Conservation (phyloP, 352 stramenopile genomes). For the Pythium myriotylum region DNA sequence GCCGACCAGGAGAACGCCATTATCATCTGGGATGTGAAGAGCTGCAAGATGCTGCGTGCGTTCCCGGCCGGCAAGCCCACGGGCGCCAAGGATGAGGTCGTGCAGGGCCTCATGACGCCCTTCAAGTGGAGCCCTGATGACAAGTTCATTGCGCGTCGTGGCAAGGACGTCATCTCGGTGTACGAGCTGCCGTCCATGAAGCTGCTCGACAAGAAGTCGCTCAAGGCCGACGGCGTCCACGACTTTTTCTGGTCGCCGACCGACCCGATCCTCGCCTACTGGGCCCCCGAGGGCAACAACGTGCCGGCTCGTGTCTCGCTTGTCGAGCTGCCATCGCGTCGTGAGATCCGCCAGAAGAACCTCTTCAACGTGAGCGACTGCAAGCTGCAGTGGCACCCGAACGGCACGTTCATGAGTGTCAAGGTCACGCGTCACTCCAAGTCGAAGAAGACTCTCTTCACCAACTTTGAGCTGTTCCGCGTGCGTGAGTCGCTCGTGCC, state of each 20-base stretch:
- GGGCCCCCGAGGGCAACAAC: slow-evolving; percentile 94
- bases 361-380: slow-evolving; percentile 97
- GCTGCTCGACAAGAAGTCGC: slow-evolving; percentile 97
- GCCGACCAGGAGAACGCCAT: slow-evolving; percentile 93
- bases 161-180: slow-evolving; percentile 91
- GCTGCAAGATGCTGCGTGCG: slow-evolving; percentile 79
- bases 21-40: slow-evolving; percentile 97
- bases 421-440: slow-evolving; percentile 90
- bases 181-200: slow-evolving; percentile 97
- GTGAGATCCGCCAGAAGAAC: slow-evolving; percentile 98
- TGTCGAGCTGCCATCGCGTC: slow-evolving; percentile 94
- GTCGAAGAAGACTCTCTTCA: slow-evolving; percentile 98
- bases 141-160: slow-evolving; percentile 94
- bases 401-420: slow-evolving; percentile 94
- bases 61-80: slow-evolving; percentile 84
- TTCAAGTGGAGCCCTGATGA: slow-evolving; percentile 98
- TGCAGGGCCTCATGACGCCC: slow-evolving; percentile 78
- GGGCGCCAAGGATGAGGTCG: slow-evolving; percentile 69
- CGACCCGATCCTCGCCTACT: slow-evolving; percentile 95
- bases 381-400: slow-evolving; percentile 96
- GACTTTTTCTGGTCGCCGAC: slow-evolving; percentile 99
- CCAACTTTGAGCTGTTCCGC: slow-evolving; percentile 99
- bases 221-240: slow-evolving; percentile 93
- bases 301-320: slow-evolving; percentile 96
- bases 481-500: slow-evolving; percentile 94